Percentiles rank a stretch among this genome's conserved stretches.
These are phyloP conservation scores for Zarea fungicola DNA, from an alignment of 2,329 filamentous ascomycete species.

Conservation along the genomic window DNA sequence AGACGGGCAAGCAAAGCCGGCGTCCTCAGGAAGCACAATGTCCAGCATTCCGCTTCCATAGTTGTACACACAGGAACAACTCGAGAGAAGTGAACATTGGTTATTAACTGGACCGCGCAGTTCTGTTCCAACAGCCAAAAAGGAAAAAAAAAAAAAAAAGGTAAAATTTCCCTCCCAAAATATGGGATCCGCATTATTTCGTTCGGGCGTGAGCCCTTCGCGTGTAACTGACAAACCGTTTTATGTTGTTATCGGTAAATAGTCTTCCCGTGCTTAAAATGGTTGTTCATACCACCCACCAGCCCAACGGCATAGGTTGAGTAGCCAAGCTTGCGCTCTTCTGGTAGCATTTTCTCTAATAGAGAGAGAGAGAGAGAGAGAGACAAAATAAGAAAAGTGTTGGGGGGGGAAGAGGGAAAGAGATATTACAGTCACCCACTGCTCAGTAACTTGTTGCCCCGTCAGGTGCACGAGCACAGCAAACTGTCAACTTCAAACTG, in stretches of 20 bases:
- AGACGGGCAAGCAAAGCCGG: not conserved
- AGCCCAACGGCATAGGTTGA: too few relatives aligned
- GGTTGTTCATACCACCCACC: too few relatives aligned
- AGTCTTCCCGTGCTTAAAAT: too few relatives aligned
- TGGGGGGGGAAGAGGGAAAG: not conserved
- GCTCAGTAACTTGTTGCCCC: constrained; percentile 42
- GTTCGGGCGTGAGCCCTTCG: constrained; percentile 11
- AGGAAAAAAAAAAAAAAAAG: not conserved
- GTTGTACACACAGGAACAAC: not conserved
- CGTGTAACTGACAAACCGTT: constrained; percentile 5
- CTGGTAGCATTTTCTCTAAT: not conserved
- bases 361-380: constrained; percentile 1
- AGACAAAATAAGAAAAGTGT: not conserved
- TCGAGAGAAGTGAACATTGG: not conserved
- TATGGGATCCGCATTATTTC: not conserved
- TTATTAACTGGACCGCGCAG: constrained; percentile 1
- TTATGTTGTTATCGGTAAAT: too few relatives aligned
- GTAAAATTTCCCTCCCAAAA: not conserved
- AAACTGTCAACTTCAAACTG: constrained; percentile 85
- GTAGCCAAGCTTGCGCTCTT: constrained; percentile 8
- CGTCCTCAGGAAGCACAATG: constrained; percentile 2
- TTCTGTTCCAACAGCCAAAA: not conserved
- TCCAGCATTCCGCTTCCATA: constrained; percentile 12
- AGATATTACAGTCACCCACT: not conserved
- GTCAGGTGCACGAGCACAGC: constrained; percentile 78